A percentile compares a stretch with the other conserved stretches of the same genome.
Evolutionary conservation across 768 basidiomycete genomes (phyloP).

Genomic region (Tulasnella sp.): DNA sequence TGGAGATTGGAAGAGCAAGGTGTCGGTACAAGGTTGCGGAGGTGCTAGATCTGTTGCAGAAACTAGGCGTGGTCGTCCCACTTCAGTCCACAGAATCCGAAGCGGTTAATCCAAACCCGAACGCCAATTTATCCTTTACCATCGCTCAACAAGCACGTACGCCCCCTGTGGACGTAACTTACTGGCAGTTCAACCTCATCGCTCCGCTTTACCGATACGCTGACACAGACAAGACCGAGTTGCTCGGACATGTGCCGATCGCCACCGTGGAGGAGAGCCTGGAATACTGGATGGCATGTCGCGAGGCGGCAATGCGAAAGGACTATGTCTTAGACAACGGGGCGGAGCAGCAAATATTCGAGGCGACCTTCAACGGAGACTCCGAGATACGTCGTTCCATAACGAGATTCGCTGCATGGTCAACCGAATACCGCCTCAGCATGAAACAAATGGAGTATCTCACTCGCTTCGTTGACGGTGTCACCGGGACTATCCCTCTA

Average conservation of each 20-base stretch:
- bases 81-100: conserved; percentile 24
- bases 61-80: conserved; percentile 49
- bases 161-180: background rate
- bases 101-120: background rate
- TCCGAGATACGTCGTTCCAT: background rate
- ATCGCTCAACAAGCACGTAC: background rate
- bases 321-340: conserved; percentile 13
- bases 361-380: background rate
- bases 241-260: conserved; percentile 42
- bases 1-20: conserved; percentile 50
- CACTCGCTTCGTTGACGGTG: conserved; percentile 1
- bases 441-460: conserved; percentile 4
- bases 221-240: conserved; percentile 34
- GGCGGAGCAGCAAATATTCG: background rate
- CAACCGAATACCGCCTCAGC: conserved; percentile 3
- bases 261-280: conserved; percentile 29
- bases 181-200: conserved; percentile 5
- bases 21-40: conserved; percentile 51
- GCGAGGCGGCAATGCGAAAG: conserved; percentile 35
- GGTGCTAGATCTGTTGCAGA: conserved; percentile 45
- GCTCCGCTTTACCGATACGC: conserved; percentile 30
- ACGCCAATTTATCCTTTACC: conserved; percentile 12
- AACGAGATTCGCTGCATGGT: background rate
- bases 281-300: conserved; percentile 48
- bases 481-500: background rate